These are phyloP conservation scores for Phaeodactylum tricornutum DNA, from an alignment of 108 stramenopile genomes.

Conservation along the genomic window DNA sequence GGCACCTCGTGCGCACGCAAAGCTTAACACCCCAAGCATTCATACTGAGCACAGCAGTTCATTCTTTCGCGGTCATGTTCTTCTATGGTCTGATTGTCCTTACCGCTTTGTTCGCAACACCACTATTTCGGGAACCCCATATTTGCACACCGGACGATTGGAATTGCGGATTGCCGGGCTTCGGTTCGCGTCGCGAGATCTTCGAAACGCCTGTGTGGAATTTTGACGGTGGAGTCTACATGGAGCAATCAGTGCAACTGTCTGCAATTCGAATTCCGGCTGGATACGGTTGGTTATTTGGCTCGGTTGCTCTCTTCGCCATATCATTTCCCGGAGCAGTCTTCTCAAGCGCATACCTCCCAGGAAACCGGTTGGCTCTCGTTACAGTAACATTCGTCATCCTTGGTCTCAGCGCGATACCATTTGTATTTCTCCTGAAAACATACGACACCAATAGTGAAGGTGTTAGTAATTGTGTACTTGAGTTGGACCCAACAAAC, in stretches of 20 bases:
- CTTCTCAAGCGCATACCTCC: slow-evolving; percentile 27
- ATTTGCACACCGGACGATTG: slow-evolving; percentile 5
- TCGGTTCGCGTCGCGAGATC: neutral
- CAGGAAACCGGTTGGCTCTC: slow-evolving; percentile 30
- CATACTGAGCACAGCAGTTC: slow-evolving; percentile 22
- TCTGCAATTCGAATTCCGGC: slow-evolving; percentile 18
- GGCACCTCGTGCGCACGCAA: slow-evolving; percentile 34
- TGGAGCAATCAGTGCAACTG: slow-evolving; percentile 20
- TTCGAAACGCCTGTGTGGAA: neutral
- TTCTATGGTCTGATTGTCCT: slow-evolving; percentile 24
- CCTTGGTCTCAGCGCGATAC: slow-evolving; percentile 21
- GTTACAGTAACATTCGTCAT: slow-evolving; percentile 17
- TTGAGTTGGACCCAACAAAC: neutral
- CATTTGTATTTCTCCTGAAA: slow-evolving; percentile 21
- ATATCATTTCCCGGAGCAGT: slow-evolving; percentile 32
- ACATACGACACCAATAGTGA: neutral
- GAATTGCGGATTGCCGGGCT: slow-evolving; percentile 7
- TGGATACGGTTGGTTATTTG: slow-evolving; percentile 28
- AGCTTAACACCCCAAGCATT: slow-evolving; percentile 26
- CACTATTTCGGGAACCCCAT: slow-evolving; percentile 20
- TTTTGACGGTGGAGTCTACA: slow-evolving; percentile 3
- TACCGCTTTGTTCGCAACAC: slow-evolving; percentile 25
- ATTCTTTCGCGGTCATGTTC: slow-evolving; percentile 30
- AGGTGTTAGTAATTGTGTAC: neutral
- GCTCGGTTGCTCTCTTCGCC: slow-evolving; percentile 23